Base-by-base conservation (phyloP, 805 yeast genomes). In the Starmerella potacharoeniae region DNA sequence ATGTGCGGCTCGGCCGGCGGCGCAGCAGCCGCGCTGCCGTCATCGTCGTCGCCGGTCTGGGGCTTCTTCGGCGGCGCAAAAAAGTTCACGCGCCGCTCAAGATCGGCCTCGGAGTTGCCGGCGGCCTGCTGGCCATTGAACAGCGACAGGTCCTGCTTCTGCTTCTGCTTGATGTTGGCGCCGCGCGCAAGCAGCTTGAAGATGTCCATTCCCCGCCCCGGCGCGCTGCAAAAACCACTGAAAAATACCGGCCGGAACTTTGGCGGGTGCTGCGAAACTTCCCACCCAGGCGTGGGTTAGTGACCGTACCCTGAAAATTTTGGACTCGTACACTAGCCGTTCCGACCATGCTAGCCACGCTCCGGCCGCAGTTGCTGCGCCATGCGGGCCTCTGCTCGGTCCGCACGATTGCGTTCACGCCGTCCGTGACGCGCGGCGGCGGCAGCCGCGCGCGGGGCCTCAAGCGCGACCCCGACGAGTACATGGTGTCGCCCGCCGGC, bases 131-230 rank as follows among this genome's bases (percentile, higher is more conserved):
- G 57, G 37, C 65, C 65, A 13, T 55, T 51, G 59, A 69, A 57
- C 40, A 62, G 47, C 31, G 60, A 54, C 22, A 68, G 60, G 53
- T 64, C 71, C 54, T 70, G 44, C 55, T 69, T 47, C 67, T 71
- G 72, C 34, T 69, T 71, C 57, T 81, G 80, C 66, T 81, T 82
- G 51, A 91, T 72, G 11, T 82, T 76, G 0, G 97, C 95, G 28
- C 97, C 97, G 65, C 97, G 75, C 0, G 89, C 75, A 39, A 91
- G 76, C 3, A 93, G 82, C 64, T 86, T 76, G 68, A 91, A 93
- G 57, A 91, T 84, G 72, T 91, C 98, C 66, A 64, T 64, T 11
- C 11, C 11, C 43, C 7, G 43, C 11, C 29, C 16, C 22, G 22
- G 22, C 22, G 22, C 22, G 22, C 22, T 22, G 22, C 22, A 22